Evolutionary conservation across 78 protist species (phyloP), one percentile per base, ranked within the genome.

Genomic region (Dictyostelium capitatum): DNA sequence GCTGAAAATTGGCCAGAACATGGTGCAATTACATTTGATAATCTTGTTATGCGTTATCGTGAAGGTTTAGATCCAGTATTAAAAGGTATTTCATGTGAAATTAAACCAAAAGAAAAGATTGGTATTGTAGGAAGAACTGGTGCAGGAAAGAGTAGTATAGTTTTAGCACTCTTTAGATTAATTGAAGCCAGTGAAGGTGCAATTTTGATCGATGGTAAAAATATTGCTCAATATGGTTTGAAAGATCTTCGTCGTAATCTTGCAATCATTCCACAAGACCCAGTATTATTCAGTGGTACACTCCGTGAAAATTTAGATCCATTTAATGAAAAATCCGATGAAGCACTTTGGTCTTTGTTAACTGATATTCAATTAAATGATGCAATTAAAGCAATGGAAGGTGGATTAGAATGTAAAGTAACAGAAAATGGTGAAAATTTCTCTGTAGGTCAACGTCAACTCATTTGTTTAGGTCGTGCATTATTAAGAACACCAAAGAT

Each of bases 51-150:
- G 90, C 80, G 97, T n/a, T 98, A 98, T 83, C 91, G 99, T 32
- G 89, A 48, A 30, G 98, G 95, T 32, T 95, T 98, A 41, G 97
- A 95, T 30, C 95, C 84, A 59, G 97, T 94, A 3, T 90, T 97
- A 19, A 75, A 84, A 15, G 95, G 89, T 48, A 56, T 97, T 25
- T 37, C 67, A 64, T 69, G 89, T 53, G 75, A 82, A 51, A 89
- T 97, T 56, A 47, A 67, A 37, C 89, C 97, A 25, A 46, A 93
- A 7, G 97, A 95, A 72, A 98, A 97, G 57, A 54, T 98, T 80
- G 98, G 98, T 72, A 83, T 98, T 30, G 97, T 97, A 4, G 99
- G 99, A 19, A 82, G 99, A n/a, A 98, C 99, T 1, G 98, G 98
- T 43, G 83, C 96, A 0, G 98, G 98, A 17, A 97, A 97, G 79